phyloP scores from a whole-genome alignment of 2,329 filamentous ascomycete genomes.

The Thielaviopsis populi region DNA sequence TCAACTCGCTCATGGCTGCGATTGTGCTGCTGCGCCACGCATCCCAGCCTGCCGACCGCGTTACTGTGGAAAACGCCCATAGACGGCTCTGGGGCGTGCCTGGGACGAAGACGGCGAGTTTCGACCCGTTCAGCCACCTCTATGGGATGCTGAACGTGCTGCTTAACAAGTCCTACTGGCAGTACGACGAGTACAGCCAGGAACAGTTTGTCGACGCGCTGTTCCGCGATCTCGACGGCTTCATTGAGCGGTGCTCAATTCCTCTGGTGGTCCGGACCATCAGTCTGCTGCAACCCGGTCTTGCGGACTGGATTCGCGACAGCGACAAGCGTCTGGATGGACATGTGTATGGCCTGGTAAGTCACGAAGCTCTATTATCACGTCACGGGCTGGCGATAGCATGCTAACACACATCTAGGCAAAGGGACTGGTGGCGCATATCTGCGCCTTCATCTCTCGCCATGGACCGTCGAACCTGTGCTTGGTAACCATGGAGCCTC shows the following conservation, averaged over 20 bases:
- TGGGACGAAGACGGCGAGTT: slow-evolving; percentile 28
- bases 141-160: slow-evolving; percentile 43
- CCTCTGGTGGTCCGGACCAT: slow-evolving; percentile 42
- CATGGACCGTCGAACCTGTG: slow-evolving; percentile 29
- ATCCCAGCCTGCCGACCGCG: slow-evolving; percentile 42
- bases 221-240: slow-evolving; percentile 37
- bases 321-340: slow-evolving; percentile 25
- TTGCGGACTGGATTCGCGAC: slow-evolving; percentile 48
- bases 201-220: slow-evolving; percentile 30
- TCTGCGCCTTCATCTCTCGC: slow-evolving; percentile 29
- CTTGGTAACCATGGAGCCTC: slow-evolving; percentile 37
- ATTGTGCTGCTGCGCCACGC: slow-evolving; percentile 33
- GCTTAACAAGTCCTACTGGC: slow-evolving; percentile 40
- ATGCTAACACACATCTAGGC: slow-evolving; percentile 26
- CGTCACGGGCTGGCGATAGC: slow-evolving; percentile 11
- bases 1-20: slow-evolving; percentile 25
- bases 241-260: slow-evolving; percentile 35
- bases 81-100: slow-evolving; percentile 50
- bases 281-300: slow-evolving; percentile 43
- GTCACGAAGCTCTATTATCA: slow-evolving; percentile 19
- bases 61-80: slow-evolving; percentile 49
- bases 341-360: slow-evolving; percentile 30
- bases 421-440: slow-evolving; percentile 34
- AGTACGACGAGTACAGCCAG: slow-evolving; percentile 27
- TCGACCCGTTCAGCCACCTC: slow-evolving; percentile 51